phyloP scores from a whole-genome alignment of 2,329 filamentous ascomycete genomes.

The Hypoxylon sp. region DNA sequence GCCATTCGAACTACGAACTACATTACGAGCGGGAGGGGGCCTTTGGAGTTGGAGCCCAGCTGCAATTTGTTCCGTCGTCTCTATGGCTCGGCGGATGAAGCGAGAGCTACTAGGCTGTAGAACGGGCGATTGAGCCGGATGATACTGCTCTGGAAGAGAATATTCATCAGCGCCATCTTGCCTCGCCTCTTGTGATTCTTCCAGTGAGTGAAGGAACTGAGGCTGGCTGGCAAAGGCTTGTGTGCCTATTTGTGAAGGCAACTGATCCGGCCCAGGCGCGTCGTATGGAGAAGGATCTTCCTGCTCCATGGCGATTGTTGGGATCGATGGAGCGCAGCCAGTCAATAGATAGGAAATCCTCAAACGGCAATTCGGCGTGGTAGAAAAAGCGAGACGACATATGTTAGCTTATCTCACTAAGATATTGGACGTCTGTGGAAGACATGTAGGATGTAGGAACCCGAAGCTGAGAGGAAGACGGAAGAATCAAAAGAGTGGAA shows the following conservation, averaged over 20 bases:
- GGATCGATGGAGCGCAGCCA: background rate
- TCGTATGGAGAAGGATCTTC: background rate
- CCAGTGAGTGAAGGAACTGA: slow-evolving; percentile 23
- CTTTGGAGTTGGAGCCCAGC: slow-evolving; percentile 42
- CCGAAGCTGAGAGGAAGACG: background rate
- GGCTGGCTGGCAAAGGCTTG: slow-evolving; percentile 18
- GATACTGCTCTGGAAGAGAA: background rate
- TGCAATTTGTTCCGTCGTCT: slow-evolving; percentile 39
- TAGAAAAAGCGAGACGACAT: background rate
- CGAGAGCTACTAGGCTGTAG: slow-evolving; percentile 9
- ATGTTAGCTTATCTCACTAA: background rate
- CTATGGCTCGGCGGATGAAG: slow-evolving; percentile 37
- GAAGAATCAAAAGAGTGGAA: background rate
- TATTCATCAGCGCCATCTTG: background rate
- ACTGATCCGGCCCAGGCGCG: background rate
- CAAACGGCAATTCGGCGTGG: background rate
- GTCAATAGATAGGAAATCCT: background rate
- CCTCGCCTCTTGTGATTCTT: slow-evolving; percentile 34
- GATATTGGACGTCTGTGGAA: background rate
- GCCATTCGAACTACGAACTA: slow-evolving; percentile 2
- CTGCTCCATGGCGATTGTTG: slow-evolving; percentile 9
- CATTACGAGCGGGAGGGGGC: slow-evolving; percentile 28
- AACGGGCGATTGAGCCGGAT: background rate
- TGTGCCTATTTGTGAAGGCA: background rate
- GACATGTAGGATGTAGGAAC: no score